phyloP scores from a whole-genome alignment of 139 green algal genomes.

The Klebsormidium nitens region DNA sequence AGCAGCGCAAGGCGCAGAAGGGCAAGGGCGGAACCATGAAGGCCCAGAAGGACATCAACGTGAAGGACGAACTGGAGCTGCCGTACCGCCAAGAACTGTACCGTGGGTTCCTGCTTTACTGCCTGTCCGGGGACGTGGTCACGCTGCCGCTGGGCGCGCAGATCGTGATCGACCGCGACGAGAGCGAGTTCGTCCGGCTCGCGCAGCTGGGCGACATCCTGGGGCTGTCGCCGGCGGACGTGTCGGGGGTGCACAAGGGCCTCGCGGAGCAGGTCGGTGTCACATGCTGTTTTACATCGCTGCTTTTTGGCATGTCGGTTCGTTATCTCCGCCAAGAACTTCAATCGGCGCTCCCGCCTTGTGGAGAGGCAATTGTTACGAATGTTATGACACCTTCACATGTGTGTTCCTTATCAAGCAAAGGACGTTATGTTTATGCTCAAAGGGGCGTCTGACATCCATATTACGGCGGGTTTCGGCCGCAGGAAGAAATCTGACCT shows the following conservation, averaged over 20 bases:
- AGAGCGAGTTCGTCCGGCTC: constrained; percentile 73
- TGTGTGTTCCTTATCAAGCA: too few species aligned
- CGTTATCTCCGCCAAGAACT: too few species aligned
- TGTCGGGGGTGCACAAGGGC: constrained; percentile 59
- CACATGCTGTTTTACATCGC: too few species aligned
- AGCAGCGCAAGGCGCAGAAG: constrained; percentile 9
- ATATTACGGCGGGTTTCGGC: too few species aligned
- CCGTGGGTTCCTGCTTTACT: constrained; percentile 86
- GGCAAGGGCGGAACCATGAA: too few species aligned
- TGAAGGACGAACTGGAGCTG: constrained; percentile 73
- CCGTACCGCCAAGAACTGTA: constrained; percentile 80
- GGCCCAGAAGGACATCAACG: constrained; percentile 90
- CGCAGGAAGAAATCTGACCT: too few species aligned
- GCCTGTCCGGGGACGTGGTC: constrained; percentile 72
- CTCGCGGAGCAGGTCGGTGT: constrained; percentile 91
- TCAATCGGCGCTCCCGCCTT: too few species aligned
- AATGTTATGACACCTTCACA: too few species aligned
- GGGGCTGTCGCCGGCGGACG: constrained; percentile 61
- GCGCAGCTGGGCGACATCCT: constrained; percentile 78
- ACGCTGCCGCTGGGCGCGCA: constrained; percentile 81
- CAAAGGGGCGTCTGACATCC: too few species aligned
- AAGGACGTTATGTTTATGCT: too few species aligned
- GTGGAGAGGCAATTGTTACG: too few species aligned
- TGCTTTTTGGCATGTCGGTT: too few species aligned
- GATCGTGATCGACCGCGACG: constrained; percentile 64